phyloP scores from a whole-genome alignment of 495 filamentous ascomycete genomes.

The Patellaria atrata region DNA sequence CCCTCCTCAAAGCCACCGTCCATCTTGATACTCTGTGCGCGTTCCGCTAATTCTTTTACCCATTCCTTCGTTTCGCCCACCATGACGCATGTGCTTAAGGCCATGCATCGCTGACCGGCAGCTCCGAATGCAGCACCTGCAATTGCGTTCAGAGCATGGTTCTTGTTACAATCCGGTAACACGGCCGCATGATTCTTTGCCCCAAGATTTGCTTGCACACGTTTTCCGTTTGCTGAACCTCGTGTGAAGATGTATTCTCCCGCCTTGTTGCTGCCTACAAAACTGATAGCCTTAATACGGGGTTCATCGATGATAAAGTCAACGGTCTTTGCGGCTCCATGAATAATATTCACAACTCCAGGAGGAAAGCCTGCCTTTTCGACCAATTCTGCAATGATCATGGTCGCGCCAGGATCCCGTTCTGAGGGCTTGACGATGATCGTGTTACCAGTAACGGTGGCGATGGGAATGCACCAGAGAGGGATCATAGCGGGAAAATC shows the following conservation, averaged over 20 bases:
- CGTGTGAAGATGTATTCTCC: constrained; percentile 93
- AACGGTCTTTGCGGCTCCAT: constrained; percentile 80
- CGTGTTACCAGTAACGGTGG: constrained; percentile 88
- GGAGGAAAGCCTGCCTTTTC: constrained; percentile 85
- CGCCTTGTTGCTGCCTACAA: constrained; percentile 91
- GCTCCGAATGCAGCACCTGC: constrained; percentile 92
- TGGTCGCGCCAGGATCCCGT: constrained; percentile 91
- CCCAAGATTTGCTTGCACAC: constrained; percentile 94
- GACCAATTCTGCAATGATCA: constrained; percentile 91
- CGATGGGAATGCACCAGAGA: constrained; percentile 90
- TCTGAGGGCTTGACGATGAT: constrained; percentile 94
- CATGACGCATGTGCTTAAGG: constrained; percentile 82
- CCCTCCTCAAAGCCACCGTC: constrained; percentile 92
- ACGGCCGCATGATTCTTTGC: constrained; percentile 98
- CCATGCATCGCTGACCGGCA: constrained; percentile 96
- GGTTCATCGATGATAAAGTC: constrained; percentile 97
- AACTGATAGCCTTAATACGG: constrained; percentile 93
- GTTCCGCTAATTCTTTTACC: constrained; percentile 81
- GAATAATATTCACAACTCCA: constrained; percentile 89
- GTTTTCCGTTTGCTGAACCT: constrained; percentile 79
- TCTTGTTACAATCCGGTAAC: constrained; percentile 94
- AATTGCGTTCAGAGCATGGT: constrained; percentile 89
- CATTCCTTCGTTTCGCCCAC: constrained; percentile 90
- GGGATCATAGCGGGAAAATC: constrained; percentile 99
- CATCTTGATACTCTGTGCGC: constrained; percentile 76